A percentile compares a stretch with the other conserved stretches of the same genome.
Evolutionary conservation across 768 basidiomycete species (phyloP).

Genomic region (Galerina marginata): DNA sequence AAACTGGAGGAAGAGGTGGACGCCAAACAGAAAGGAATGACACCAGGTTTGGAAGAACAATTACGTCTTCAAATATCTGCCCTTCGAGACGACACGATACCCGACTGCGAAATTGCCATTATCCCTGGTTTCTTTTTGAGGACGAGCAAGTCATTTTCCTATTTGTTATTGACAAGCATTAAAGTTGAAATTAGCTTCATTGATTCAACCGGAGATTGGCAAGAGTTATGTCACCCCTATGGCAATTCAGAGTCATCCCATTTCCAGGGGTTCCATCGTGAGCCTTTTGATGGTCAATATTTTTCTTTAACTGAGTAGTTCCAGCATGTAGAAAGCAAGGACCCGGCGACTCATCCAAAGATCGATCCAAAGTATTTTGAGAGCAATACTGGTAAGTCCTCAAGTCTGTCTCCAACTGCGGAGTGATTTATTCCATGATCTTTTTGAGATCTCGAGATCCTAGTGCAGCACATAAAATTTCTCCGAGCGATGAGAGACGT

Average conservation of each 20-base stretch:
- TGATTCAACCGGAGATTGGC: conserved; percentile 35
- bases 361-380: conserved; percentile 50
- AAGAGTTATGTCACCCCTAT: conserved; percentile 49
- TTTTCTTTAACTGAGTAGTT: not conserved
- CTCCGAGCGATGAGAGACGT: conserved; percentile 27
- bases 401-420: not conserved
- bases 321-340: conserved; percentile 35
- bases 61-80: conserved; percentile 5
- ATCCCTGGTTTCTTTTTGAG: conserved; percentile 26
- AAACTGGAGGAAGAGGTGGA: conserved; percentile 30
- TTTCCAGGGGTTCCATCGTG: conserved; percentile 57
- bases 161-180: not conserved
- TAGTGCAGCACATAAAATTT: conserved; percentile 41
- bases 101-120: conserved; percentile 8
- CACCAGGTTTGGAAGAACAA: conserved; percentile 10
- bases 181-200: conserved; percentile 17
- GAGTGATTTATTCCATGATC: not conserved
- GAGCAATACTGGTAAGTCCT: conserved; percentile 39
- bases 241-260: conserved; percentile 43
- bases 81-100: conserved; percentile 4
- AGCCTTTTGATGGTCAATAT: conserved; percentile 13
- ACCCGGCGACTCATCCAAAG: conserved; percentile 38
- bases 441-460: conserved; percentile 33
- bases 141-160: conserved; percentile 3
- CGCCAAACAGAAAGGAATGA: conserved; percentile 17